These are phyloP conservation scores for Chalaropsis thielavioides DNA, from an alignment of 2,329 filamentous ascomycete genomes.

Conservation along the genomic window DNA sequence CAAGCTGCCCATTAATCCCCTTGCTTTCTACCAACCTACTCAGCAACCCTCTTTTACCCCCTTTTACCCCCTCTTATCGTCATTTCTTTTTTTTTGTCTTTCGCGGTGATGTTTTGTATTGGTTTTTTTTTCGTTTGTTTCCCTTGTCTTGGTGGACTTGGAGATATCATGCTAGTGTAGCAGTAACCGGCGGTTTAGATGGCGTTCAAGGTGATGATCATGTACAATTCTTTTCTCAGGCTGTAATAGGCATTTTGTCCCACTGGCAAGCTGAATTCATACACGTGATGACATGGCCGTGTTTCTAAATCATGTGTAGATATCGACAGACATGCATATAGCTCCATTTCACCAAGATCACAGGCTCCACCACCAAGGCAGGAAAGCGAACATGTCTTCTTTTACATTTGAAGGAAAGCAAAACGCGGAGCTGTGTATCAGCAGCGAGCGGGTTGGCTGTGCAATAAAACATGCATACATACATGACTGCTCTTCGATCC, in stretches of 20 bases:
- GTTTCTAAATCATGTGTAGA: too few species aligned
- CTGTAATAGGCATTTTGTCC: neutral
- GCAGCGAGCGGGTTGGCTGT: too few species aligned
- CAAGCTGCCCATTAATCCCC: neutral
- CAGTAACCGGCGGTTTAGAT: neutral
- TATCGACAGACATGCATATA: too few species aligned
- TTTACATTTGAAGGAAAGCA: too few species aligned
- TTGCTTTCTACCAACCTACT: neutral
- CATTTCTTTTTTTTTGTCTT: neutral
- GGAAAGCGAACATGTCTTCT: too few species aligned
- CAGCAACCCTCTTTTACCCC: neutral
- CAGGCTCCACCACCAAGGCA: too few species aligned
- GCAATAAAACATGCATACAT: neutral
- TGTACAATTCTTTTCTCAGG: neutral
- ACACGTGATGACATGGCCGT: too few species aligned
- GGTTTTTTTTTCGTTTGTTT: neutral
- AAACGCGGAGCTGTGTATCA: too few species aligned
- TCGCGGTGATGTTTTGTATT: neutral
- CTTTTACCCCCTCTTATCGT: neutral
- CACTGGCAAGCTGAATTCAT: too few species aligned
- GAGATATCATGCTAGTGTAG: neutral
- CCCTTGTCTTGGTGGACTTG: constrained; percentile 3
- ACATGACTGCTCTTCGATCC: neutral
- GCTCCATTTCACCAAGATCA: too few species aligned
- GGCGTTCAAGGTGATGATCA: constrained; percentile 2